phyloP scores from a whole-genome alignment of 176 grass and related monocot species.

The Phoenix dactylifera region DNA sequence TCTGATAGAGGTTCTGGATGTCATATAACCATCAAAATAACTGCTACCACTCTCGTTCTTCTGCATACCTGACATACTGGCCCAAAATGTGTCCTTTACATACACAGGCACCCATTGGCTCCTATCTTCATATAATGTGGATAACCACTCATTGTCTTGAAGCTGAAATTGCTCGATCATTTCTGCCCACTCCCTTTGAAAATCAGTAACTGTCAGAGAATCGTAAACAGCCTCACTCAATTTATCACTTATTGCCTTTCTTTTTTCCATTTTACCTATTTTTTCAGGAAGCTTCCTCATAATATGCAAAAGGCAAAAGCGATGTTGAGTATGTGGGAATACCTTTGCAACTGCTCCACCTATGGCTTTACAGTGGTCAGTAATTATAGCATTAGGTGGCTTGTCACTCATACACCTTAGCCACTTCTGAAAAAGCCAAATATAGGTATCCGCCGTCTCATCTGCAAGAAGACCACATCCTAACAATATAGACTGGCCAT shows the following conservation, averaged over 20 bases:
- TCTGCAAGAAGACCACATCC: conserved; percentile 7
- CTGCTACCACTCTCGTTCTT: background rate
- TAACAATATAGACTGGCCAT: conserved; percentile 12
- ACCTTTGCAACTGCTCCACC: background rate
- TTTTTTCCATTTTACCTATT: background rate
- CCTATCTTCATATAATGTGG: conserved; percentile 3
- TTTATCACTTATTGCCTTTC: conserved; percentile 1
- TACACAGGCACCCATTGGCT: conserved; percentile 8
- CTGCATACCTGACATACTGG: background rate
- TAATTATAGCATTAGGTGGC: conserved; percentile 4
- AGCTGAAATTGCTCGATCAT: background rate
- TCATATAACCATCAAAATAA: conserved; percentile 8
- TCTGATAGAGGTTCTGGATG: background rate
- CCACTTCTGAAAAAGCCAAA: conserved; percentile 5
- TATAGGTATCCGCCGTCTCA: background rate
- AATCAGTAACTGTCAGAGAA: conserved; percentile 4
- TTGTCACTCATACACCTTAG: conserved; percentile 8
- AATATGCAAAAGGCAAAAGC: conserved; percentile 5
- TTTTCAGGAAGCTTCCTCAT: conserved; percentile 8
- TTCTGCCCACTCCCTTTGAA: conserved; percentile 2
- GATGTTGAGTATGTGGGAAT: conserved; percentile 2
- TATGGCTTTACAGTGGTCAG: background rate
- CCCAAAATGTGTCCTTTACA: background rate
- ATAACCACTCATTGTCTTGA: conserved; percentile 7
- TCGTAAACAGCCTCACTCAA: background rate